phyloP scores from a whole-genome alignment of 352 stramenopile species.

The Elongisporangium prolatum region DNA sequence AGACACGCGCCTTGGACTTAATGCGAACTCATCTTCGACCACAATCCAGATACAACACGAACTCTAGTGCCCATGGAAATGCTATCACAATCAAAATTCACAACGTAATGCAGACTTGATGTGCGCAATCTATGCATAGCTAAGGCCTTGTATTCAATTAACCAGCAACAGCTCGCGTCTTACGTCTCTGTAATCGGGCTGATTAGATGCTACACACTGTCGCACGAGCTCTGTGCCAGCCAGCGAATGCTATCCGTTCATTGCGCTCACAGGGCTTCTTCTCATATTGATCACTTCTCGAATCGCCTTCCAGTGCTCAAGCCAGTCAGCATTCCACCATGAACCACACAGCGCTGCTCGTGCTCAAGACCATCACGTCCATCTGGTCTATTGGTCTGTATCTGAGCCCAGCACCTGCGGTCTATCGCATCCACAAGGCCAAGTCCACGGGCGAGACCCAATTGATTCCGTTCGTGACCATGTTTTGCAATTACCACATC shows the following conservation, averaged over 20 bases:
- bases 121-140: too few species aligned
- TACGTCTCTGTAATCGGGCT: neutral
- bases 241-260: neutral
- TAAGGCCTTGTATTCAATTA: neutral
- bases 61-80: too few species aligned
- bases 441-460: conserved; percentile 10
- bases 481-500: conserved; percentile 4
- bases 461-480: conserved; percentile 14
- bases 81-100: neutral
- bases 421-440: conserved; percentile 12
- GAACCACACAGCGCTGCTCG: conserved; percentile 1
- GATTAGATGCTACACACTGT: neutral
- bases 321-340: neutral
- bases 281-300: neutral
- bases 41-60: too few species aligned
- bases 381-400: conserved; percentile 9
- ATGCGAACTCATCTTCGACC: too few species aligned
- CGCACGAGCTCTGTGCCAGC: neutral
- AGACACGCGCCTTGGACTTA: neutral
- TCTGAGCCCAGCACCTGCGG: conserved; percentile 14
- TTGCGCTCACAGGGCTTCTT: neutral
- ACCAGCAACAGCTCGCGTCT: neutral
- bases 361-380: conserved; percentile 16
- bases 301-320: neutral
- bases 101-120: too few species aligned